phyloP scores from a whole-genome alignment of 345 rosid species.

The Eucalyptus pauciflora region DNA sequence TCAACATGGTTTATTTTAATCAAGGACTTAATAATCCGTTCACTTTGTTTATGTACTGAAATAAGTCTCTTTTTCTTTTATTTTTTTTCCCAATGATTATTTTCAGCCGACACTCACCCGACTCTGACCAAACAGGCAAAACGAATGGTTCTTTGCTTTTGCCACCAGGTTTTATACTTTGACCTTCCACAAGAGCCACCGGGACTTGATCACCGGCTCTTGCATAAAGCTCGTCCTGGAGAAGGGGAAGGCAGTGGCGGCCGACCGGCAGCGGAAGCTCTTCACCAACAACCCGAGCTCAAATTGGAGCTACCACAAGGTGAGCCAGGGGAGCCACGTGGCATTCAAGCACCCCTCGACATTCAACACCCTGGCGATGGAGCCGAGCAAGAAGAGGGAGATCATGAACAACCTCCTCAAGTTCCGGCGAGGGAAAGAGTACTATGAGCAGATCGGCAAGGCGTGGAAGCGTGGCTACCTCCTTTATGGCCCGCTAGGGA shows the following conservation, averaged over 20 bases:
- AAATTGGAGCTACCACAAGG: no score
- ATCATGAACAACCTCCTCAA: slow-evolving; percentile 11
- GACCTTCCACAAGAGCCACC: slow-evolving; percentile 21
- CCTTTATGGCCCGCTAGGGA: slow-evolving; percentile 28
- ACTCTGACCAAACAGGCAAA: no score
- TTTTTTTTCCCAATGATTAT: no score
- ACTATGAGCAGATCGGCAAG: slow-evolving; percentile 16
- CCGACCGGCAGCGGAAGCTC: slow-evolving; percentile 32
- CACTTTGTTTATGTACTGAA: no score
- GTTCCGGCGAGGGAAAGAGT: slow-evolving; percentile 11
- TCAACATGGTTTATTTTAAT: no score
- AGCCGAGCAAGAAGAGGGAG: slow-evolving; percentile 9
- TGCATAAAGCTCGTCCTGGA: slow-evolving; percentile 25
- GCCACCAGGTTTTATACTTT: slow-evolving; percentile 9
- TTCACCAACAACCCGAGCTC: slow-evolving; percentile 42
- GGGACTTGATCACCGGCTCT: slow-evolving; percentile 9
- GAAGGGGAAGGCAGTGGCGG: slow-evolving; percentile 29
- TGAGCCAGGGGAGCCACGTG: no score
- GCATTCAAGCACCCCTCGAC: no score
- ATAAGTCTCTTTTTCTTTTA: no score
- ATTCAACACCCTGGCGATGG: slow-evolving; percentile 7
- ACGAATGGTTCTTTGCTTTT: not conserved
- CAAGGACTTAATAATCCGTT: no score
- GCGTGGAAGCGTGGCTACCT: slow-evolving; percentile 39
- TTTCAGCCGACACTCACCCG: no score